Percentiles rank a stretch among this genome's conserved stretches.
Evolutionary conservation across 345 rosid genomes (phyloP).

Genomic region (Eucalyptus shirleyi): DNA sequence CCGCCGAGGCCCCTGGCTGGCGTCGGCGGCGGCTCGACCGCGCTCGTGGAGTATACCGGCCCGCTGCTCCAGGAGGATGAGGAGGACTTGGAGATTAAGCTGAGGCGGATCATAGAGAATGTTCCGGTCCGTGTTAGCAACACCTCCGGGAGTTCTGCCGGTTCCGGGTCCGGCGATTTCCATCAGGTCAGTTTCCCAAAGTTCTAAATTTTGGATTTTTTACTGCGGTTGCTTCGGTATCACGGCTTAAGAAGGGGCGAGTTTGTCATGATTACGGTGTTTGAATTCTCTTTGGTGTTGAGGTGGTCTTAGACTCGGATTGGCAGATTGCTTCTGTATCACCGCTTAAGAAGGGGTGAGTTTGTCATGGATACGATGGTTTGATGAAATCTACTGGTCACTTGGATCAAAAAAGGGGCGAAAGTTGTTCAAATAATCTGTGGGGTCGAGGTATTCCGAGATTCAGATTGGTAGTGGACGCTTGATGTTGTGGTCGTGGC

Average conservation of each 20-base stretch:
- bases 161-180: constrained; percentile 94
- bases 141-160: constrained; percentile 96
- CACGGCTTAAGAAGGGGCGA: background rate
- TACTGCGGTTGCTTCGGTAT: background rate
- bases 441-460: background rate
- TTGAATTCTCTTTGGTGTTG: background rate
- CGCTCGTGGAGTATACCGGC: constrained; percentile 61
- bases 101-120: constrained; percentile 80
- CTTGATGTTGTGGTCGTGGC: background rate
- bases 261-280: background rate
- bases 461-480: background rate
- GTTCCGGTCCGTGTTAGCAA: constrained; percentile 94
- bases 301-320: background rate
- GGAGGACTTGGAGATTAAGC: constrained; percentile 90
- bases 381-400: background rate
- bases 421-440: background rate
- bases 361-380: background rate
- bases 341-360: background rate
- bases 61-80: constrained; percentile 76
- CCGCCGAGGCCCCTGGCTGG: constrained; percentile 15
- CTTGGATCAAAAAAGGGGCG: background rate
- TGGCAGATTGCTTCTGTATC: background rate
- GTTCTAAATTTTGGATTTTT: background rate
- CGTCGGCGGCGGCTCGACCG: constrained; percentile 15
- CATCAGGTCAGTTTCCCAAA: constrained; percentile 52